These are phyloP conservation scores for Pyrus pyrifolia DNA, from an alignment of 306 rosid genomes.

Conservation along the genomic window DNA sequence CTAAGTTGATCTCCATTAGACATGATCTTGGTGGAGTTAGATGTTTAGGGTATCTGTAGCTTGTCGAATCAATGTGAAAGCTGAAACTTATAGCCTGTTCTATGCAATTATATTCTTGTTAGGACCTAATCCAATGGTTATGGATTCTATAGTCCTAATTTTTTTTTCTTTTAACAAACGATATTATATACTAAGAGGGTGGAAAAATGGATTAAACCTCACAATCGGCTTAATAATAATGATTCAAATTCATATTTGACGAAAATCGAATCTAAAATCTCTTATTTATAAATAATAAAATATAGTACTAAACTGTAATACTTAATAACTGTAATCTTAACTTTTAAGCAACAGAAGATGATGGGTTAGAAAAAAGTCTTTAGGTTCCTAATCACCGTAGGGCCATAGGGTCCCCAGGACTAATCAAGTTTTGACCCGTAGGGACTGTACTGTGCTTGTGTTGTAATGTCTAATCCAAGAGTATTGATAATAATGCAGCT, in stretches of 20 bases:
- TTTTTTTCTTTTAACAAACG: too few species aligned
- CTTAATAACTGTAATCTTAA: too few species aligned
- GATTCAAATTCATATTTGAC: too few species aligned
- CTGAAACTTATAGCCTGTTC: neutral
- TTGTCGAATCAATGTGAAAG: neutral
- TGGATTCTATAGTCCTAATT: neutral
- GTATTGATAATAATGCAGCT: neutral
- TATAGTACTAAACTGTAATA: too few species aligned
- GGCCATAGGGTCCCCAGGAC: neutral
- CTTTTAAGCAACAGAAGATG: slow-evolving; percentile 20
- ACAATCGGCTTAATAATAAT: too few species aligned
- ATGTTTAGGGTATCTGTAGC: neutral
- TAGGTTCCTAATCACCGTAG: neutral
- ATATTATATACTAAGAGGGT: too few species aligned
- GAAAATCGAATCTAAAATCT: too few species aligned
- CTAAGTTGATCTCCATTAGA: too few species aligned
- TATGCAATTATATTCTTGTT: neutral
- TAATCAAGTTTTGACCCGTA: neutral
- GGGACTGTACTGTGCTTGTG: neutral
- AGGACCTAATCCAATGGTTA: neutral
- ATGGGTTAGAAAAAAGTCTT: slow-evolving; percentile 15
- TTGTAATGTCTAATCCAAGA: slow-evolving; percentile 1
- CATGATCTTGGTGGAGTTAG: too few species aligned
- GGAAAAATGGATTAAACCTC: too few species aligned
- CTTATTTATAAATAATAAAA: too few species aligned